A percentile compares a stretch with the other conserved stretches of the same genome.
Evolutionary conservation across 2,329 filamentous ascomycete genomes (phyloP).

Genomic region (Xylariaceae sp.): DNA sequence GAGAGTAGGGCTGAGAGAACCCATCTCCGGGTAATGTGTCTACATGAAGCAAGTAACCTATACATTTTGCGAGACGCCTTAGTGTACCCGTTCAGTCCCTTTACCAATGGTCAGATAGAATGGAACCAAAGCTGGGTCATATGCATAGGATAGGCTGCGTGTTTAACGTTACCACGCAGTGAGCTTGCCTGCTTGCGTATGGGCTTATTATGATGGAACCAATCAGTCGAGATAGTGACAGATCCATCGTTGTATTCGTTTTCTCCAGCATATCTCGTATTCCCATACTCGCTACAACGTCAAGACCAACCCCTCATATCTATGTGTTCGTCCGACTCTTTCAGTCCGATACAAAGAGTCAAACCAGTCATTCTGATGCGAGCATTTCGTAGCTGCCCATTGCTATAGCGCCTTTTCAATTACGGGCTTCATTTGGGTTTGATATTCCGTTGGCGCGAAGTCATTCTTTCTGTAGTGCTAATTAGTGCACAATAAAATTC

Average conservation of each 20-base stretch:
- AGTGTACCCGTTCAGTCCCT: neutral
- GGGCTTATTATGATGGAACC: slow-evolving; percentile 17
- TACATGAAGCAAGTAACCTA: neutral
- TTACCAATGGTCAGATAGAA: neutral
- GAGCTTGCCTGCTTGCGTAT: slow-evolving; percentile 14
- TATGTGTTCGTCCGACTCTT: neutral
- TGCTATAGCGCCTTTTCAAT: neutral
- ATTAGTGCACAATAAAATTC: neutral
- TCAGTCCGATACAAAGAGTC: neutral
- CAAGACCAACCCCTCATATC: neutral
- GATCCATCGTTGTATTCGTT: neutral
- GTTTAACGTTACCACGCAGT: slow-evolving; percentile 18
- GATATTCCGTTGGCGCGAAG: neutral
- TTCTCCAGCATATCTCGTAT: slow-evolving; percentile 20
- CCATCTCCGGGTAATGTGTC: neutral
- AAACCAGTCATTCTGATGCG: neutral
- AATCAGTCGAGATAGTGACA: slow-evolving; percentile 14
- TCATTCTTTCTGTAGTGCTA: neutral
- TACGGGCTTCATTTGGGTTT: neutral
- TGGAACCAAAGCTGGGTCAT: slow-evolving; percentile 2
- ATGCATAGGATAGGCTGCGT: slow-evolving; percentile 11
- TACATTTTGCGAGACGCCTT: neutral
- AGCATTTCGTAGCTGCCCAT: neutral
- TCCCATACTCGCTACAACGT: neutral
- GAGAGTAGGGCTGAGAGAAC: neutral